A percentile compares a stretch with the other conserved stretches of the same genome.
phyloP scores from a whole-genome alignment of 192 early-diverging fungal genomes.

The Rhizophlyctis rosea region DNA sequence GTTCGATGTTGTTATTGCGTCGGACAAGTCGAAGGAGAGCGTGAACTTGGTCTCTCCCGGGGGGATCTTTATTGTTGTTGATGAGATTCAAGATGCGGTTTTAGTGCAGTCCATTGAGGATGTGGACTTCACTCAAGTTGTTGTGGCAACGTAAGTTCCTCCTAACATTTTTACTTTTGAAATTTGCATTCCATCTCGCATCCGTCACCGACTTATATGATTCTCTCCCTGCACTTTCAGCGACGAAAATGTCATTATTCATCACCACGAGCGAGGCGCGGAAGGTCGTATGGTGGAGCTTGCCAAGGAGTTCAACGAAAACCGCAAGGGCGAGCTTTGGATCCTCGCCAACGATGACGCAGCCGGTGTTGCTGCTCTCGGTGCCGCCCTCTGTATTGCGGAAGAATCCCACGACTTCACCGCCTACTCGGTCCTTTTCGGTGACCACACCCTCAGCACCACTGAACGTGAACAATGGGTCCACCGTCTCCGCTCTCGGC shows the following conservation, averaged over 20 bases:
- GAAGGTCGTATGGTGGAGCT: slow-evolving; percentile 7
- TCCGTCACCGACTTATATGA: neutral
- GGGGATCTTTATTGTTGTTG: neutral
- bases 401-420: slow-evolving; percentile 4
- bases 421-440: slow-evolving; percentile 12
- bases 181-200: neutral
- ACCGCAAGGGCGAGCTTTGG: slow-evolving; percentile 1
- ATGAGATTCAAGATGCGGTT: too few species aligned
- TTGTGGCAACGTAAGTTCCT: too few species aligned
- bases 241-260: slow-evolving; percentile 1
- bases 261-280: slow-evolving; percentile 7
- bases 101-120: neutral
- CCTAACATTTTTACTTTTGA: too few species aligned
- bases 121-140: slow-evolving; percentile 4
- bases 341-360: slow-evolving; percentile 13
- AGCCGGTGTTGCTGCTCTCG: slow-evolving; percentile 12
- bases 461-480: neutral
- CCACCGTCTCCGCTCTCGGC: slow-evolving; percentile 7
- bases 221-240: neutral
- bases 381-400: slow-evolving; percentile 8
- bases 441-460: neutral
- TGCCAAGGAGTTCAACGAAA: neutral
- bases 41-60: neutral
- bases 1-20: slow-evolving; percentile 3
- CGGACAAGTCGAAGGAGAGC: neutral